Evolutionary conservation across 2,329 filamentous ascomycete species (phyloP).

Genomic region (Alternaria arbusti): DNA sequence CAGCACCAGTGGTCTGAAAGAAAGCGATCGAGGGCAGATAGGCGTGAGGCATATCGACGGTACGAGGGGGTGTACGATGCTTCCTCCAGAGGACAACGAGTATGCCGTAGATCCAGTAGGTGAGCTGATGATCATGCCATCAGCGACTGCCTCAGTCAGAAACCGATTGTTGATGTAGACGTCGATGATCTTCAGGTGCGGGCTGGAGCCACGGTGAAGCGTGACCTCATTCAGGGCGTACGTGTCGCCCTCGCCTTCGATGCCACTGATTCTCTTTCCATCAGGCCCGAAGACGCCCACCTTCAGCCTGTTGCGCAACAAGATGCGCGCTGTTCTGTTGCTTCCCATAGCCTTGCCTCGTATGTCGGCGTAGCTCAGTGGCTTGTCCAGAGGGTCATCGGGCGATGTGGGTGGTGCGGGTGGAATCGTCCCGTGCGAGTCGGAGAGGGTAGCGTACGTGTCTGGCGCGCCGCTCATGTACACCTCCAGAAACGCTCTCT

Average conservation of each 20-base stretch:
- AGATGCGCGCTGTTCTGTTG: conserved; percentile 75
- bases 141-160: conserved; percentile 90
- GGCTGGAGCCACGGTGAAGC: conserved; percentile 86
- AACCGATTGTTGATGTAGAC: conserved; percentile 89
- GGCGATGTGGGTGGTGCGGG: conserved; percentile 73
- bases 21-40: conserved; percentile 90
- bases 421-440: conserved; percentile 71
- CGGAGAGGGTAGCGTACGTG: conserved; percentile 65
- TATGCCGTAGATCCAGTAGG: conserved; percentile 97
- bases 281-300: conserved; percentile 80
- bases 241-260: conserved; percentile 49
- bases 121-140: conserved; percentile 92
- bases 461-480: conserved; percentile 77
- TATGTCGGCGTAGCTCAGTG: conserved; percentile 69
- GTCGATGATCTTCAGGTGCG: conserved; percentile 89
- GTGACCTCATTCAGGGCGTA: conserved; percentile 94
- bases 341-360: conserved; percentile 82
- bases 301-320: conserved; percentile 85
- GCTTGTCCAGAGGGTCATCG: conserved; percentile 42
- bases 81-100: conserved; percentile 88
- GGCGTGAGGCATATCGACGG: conserved; percentile 88
- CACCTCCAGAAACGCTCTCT: conserved; percentile 87
- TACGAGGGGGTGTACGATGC: conserved; percentile 92
- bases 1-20: conserved; percentile 88
- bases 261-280: conserved; percentile 57